Evolutionary conservation across 257 asterid species (phyloP).

Genomic region (Solanum okadae): DNA sequence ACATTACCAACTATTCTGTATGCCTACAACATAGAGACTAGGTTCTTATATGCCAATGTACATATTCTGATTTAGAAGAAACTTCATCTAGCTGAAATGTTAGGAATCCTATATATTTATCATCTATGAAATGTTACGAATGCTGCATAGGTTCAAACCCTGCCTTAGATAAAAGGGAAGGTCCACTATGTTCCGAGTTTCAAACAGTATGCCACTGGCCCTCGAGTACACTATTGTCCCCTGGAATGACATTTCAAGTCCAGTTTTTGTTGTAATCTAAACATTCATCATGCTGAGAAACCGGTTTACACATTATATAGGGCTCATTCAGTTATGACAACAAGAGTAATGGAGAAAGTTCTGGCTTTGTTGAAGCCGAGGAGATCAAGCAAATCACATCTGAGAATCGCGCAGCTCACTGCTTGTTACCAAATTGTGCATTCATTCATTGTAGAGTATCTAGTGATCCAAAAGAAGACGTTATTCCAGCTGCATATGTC

Average conservation of each 20-base stretch:
- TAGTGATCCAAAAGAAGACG: constrained; percentile 11
- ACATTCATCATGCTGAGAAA: not conserved
- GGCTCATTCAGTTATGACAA: constrained; percentile 17
- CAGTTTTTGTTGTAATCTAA: not conserved
- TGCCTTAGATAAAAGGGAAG: not conserved
- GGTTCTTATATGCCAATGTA: not conserved
- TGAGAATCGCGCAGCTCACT: constrained; percentile 18
- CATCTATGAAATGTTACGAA: too few relatives aligned
- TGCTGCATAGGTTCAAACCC: not conserved
- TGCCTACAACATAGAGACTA: not conserved
- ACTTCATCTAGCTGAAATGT: not conserved
- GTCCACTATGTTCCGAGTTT: not conserved
- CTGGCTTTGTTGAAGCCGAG: constrained; percentile 23
- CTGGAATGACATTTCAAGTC: not conserved
- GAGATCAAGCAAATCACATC: constrained; percentile 58
- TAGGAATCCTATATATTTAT: not conserved
- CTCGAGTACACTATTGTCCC: not conserved
- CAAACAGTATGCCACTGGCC: not conserved
- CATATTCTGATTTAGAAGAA: not conserved
- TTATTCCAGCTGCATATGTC: constrained; percentile 10
- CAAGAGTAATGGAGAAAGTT: constrained; percentile 3
- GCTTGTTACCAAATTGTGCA: constrained; percentile 6
- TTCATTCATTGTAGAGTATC: constrained; percentile 3
- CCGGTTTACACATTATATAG: constrained; percentile 1
- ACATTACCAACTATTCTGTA: not conserved